These are phyloP conservation scores for Colletotrichum tabaci DNA, from an alignment of 2,329 filamentous ascomycete species.

Conservation along the genomic window DNA sequence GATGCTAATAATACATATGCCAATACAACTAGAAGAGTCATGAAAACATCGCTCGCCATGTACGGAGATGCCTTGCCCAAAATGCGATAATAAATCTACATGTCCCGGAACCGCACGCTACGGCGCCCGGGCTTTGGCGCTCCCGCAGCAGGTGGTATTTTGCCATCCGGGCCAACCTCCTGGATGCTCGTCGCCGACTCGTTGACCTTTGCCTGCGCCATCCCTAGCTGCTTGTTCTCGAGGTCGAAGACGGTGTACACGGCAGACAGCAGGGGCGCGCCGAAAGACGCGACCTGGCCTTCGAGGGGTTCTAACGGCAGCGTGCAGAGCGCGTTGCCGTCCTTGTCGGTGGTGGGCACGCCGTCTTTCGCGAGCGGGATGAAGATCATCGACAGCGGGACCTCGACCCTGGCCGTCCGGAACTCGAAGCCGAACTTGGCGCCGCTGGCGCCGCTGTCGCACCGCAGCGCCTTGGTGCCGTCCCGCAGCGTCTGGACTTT, in stretches of 20 bases:
- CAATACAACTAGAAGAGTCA: not conserved
- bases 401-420: conserved; percentile 4
- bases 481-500: not conserved
- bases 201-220: conserved; percentile 2
- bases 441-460: conserved; percentile 3
- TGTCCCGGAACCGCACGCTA: not conserved
- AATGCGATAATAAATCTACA: not conserved
- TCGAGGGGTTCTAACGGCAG: not conserved
- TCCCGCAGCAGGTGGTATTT: not conserved
- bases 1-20: not conserved
- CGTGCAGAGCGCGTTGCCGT: not conserved
- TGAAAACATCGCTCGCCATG: not conserved
- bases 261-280: not conserved
- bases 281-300: conserved; percentile 3
- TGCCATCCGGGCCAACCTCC: not conserved
- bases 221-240: not conserved
- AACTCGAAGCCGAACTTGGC: conserved; percentile 14
- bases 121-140: not conserved
- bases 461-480: conserved; percentile 6
- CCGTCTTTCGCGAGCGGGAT: not conserved
- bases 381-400: conserved; percentile 14
- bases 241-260: not conserved
- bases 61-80: not conserved
- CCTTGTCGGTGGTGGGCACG: not conserved
- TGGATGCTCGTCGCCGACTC: not conserved